Base-by-base conservation (phyloP, 2,329 filamentous ascomycete species). In the Pseudogymnoascus sp. region DNA sequence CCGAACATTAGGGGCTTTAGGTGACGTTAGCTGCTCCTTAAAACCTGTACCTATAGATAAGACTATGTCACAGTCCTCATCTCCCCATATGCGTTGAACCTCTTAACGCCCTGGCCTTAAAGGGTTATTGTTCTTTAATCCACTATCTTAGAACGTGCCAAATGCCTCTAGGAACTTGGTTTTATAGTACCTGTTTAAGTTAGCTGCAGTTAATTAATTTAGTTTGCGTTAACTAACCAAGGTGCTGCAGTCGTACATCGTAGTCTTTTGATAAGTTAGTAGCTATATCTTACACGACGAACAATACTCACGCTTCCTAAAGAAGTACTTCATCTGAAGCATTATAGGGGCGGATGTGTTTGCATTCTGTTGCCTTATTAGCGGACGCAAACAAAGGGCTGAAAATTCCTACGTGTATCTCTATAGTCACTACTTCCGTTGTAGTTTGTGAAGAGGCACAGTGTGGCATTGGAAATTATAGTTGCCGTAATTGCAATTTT, bases 381-480 rank as follows among this genome's bases (percentile, higher is more conserved):
- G 23, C 14, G n/a, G 23, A 33, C 11, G 16, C 21, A 61, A 25
- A 21, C 25, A 5, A 60, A n/a, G 5, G 40, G n/a, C 14, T 14
- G 33, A 23, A 44, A 59, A 60, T 65, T 60, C 63, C 62, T 65
- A 65, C 63, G 44, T 62, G 60, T 59, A 35, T 62, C 38, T 53
- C 47, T 60, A 23, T 66, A 59, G 16, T 40, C 8, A 33, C n/a
- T 37, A 42, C 21, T 42, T 23, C 67, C 65, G 60, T 70, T 69
- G 63, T 70, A 70, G 63, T 68, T 70, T 21, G 66, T 66, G 25
- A 70, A 68, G 16, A 70, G 62, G 47, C 62, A 70, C 40, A 68
- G 33, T 25, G 60, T 64, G 38, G 64, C 63, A 28, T 68, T 65
- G 5, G 64, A 66, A 60, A 68, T 69, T 14, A 63, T 69, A 23